These are phyloP conservation scores for Wickerhamiella sergipiensis DNA, from an alignment of 805 yeast genomes.

Conservation along the genomic window DNA sequence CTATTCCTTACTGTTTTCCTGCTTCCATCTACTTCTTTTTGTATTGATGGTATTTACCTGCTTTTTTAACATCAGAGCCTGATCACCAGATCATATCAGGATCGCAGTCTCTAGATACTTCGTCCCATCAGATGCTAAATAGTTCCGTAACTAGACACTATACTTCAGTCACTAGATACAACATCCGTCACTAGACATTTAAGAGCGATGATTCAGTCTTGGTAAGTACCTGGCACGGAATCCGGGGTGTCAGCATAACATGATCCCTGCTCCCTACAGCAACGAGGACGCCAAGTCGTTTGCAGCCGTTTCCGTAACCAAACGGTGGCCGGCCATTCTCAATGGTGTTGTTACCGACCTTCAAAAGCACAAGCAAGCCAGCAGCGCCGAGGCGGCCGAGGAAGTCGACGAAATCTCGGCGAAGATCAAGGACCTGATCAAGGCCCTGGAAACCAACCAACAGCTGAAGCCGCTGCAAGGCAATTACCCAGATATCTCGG, in stretches of 20 bases:
- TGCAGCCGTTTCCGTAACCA: slow-evolving; percentile 63
- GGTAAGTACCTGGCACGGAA: too few species aligned
- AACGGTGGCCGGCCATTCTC: slow-evolving; percentile 80
- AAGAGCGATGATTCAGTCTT: too few species aligned
- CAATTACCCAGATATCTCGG: slow-evolving; percentile 31
- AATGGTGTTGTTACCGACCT: slow-evolving; percentile 56
- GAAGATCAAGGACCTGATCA: slow-evolving; percentile 32
- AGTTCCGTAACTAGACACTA: too few species aligned
- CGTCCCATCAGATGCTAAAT: too few species aligned
- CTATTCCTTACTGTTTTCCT: too few species aligned
- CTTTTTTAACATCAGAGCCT: too few species aligned
- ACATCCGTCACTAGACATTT: too few species aligned
- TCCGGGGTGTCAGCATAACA: background rate
- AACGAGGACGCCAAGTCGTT: slow-evolving; percentile 52
- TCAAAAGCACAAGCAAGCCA: slow-evolving; percentile 22
- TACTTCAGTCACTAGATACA: too few species aligned
- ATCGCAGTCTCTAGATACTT: too few species aligned
- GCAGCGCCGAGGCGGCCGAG: slow-evolving; percentile 18
- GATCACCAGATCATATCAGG: too few species aligned
- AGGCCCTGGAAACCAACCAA: slow-evolving; percentile 25
- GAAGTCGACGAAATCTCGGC: slow-evolving; percentile 38
- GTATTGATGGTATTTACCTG: too few species aligned
- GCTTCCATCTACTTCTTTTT: too few species aligned
- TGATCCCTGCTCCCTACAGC: slow-evolving; percentile 10
- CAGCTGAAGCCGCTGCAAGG: slow-evolving; percentile 33